Base-by-base conservation (phyloP, 192 early-diverging fungal species). In the Podila horticola region DNA sequence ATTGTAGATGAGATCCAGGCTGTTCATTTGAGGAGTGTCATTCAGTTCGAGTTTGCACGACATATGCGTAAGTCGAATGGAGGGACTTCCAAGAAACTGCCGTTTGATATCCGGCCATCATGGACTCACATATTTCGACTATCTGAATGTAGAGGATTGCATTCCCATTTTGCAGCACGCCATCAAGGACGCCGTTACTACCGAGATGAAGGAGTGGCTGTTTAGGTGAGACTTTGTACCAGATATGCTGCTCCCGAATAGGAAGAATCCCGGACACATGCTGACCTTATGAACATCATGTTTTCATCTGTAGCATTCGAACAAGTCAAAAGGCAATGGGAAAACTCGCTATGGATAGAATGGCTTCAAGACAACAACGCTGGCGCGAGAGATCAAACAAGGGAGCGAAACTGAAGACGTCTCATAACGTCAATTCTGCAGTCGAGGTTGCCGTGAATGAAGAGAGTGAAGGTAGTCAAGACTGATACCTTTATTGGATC, bases 141-240 rank as follows among this genome's bases (percentile, higher is more conserved):
- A 26, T n/a, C 26, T 28, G 48, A 41, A 2, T 41, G 58, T 65
- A 96, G 96, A 92, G 82, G 88, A 90, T 55, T 95, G 92, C 71
- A 88, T 99, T 62, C 95, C 96, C n/a, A 87, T 90, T n/a, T 91
- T 97, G 86, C 94, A 97, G 75, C 89, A 94, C 19, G 91, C 90
- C 59, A 93, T 99, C 58, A 93, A 95, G 62, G 90, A 92, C 50
- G 92, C 92, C 1, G 97, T 98, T 7, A 85, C 93, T 33, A 84
- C 88, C 28, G 97, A 98, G 74, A 86, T 98, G 84, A 95, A 94
- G 63, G 93, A 94, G 71, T 99, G 98, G 97, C 87, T 98, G 50
- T 93, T 90, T 66, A 93, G 87, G 94, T 96, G 72, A 28, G 83
- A 30, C 60, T 17, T 19, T 49, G n/a, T 8, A 34, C 1, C 36